Conservation (phyloP, 495 filamentous ascomycete species). For the Aspergillus mulundensis region DNA sequence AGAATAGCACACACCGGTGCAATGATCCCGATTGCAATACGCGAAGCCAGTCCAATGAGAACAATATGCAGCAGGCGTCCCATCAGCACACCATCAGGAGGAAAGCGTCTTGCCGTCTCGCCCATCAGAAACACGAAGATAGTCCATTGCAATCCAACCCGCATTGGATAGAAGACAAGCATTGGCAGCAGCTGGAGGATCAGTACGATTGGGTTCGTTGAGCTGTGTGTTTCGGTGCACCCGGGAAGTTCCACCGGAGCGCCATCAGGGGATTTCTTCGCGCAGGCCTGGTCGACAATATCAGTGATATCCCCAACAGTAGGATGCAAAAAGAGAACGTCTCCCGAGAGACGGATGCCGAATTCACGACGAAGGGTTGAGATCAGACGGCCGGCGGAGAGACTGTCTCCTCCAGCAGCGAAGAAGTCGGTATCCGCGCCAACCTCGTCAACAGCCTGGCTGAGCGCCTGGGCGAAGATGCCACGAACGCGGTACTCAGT, state of each 20-base stretch:
- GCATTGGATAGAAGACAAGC: background rate
- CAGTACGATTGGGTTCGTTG: background rate
- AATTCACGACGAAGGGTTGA: slow-evolving; percentile 3
- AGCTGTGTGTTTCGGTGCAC: background rate
- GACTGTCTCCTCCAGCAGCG: slow-evolving; percentile 3
- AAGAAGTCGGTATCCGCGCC: background rate
- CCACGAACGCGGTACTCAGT: slow-evolving; percentile 1
- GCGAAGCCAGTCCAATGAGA: background rate
- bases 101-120: background rate
- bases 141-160: background rate
- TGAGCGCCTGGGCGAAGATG: slow-evolving; percentile 1
- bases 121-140: slow-evolving; percentile 1
- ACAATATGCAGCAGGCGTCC: slow-evolving; percentile 2
- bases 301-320: background rate
- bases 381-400: background rate
- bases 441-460: background rate
- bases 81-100: background rate
- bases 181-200: background rate
- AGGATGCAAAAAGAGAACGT: background rate
- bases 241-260: background rate
- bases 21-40: background rate
- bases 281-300: background rate
- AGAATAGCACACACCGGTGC: background rate
- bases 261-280: background rate
- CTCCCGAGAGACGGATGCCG: slow-evolving; percentile 2